Evolutionary conservation across 1,139 yeast species (phyloP), one percentile per base, ranked within the genome.

Genomic region (Geotrichum aggregatum): DNA sequence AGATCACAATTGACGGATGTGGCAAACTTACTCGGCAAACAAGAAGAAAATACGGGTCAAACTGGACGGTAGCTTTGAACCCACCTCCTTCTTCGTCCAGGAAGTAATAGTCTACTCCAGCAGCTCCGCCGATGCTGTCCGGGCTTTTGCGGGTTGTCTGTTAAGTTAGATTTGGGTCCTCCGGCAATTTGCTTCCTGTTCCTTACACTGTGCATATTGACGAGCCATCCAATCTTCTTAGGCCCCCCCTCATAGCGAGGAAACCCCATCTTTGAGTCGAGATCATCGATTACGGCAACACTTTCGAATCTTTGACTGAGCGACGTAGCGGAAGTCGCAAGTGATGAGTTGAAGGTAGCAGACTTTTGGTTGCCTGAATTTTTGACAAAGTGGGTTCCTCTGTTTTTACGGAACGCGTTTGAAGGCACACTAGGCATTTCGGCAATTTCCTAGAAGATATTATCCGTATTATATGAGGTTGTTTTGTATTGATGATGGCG

Each of bases 71-170:
- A 2, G 91, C 83, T 66, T 91, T 92, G 73, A 94, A 94, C 36
- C 87, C 82, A 2, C 98, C 98, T 43, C 99, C 99, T 69, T 91
- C 97, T 63, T 88, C 96, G 66, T 92, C 98, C n/a, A 94, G 71
- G 61, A 94, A 94, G 66, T 94, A 94, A 68, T 86, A 89, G 64
- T 92, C 98, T 3, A 92, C 97, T 3, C 92, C 98, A 0, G 97
- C 80, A 47, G 79, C 74, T 8, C 94, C 95, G 2, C 81, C 73
- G 16, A 78, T 65, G 47, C 75, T 73, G 26, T 79, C 82, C 8
- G 77, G 78, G 30, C 79, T 73, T 16, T 83, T 79, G 7, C 83
- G 69, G 1, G 83, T 77, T 1, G 87, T 78, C 65, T 66, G 30
- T 34, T 21, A 13, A 21, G 44, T 36, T 28, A 50, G 40, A 22